Evolutionary conservation across 495 filamentous ascomycete species (phyloP).

Genomic region (Trichoderma erinaceum): DNA sequence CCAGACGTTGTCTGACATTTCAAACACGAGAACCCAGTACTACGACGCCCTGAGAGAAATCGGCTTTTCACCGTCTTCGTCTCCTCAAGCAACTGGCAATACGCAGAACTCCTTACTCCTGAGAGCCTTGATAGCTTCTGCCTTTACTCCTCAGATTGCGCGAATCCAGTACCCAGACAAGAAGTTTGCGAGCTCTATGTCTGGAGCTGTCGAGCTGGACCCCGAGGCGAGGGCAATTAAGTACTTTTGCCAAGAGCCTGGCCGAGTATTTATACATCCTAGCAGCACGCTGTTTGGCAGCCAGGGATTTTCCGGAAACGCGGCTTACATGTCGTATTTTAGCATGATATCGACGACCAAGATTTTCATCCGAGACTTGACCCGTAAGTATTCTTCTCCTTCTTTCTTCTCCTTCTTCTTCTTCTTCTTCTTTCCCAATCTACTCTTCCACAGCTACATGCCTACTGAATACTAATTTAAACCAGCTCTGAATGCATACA

Average conservation of each 20-base stretch:
- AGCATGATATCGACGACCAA: conserved; percentile 86
- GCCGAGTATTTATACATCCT: conserved; percentile 88
- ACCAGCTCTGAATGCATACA: conserved; percentile 82
- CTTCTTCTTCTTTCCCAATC: neutral
- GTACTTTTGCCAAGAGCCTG: conserved; percentile 81
- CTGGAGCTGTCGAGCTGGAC: conserved; percentile 85
- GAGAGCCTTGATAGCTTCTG: conserved; percentile 80
- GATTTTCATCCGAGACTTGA: conserved; percentile 79
- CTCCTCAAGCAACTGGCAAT: conserved; percentile 32
- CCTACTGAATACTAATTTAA: conserved; percentile 18
- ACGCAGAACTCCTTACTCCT: conserved; percentile 45
- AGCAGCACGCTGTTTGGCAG: conserved; percentile 77
- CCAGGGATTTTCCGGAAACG: conserved; percentile 62
- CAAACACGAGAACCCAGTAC: conserved; percentile 79
- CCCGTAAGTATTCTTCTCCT: conserved; percentile 59
- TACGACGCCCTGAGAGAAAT: conserved; percentile 78
- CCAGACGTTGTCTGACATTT: conserved; percentile 78
- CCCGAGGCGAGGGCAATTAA: conserved; percentile 88
- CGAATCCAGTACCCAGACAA: conserved; percentile 90
- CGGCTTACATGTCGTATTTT: conserved; percentile 76
- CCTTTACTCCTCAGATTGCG: conserved; percentile 86
- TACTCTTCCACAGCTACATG: neutral
- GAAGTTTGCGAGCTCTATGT: conserved; percentile 79
- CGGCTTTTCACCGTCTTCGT: conserved; percentile 57
- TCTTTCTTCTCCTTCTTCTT: conserved; percentile 10